phyloP scores from a whole-genome alignment of 176 grass and related monocot species.

The Eragrostis curvula region DNA sequence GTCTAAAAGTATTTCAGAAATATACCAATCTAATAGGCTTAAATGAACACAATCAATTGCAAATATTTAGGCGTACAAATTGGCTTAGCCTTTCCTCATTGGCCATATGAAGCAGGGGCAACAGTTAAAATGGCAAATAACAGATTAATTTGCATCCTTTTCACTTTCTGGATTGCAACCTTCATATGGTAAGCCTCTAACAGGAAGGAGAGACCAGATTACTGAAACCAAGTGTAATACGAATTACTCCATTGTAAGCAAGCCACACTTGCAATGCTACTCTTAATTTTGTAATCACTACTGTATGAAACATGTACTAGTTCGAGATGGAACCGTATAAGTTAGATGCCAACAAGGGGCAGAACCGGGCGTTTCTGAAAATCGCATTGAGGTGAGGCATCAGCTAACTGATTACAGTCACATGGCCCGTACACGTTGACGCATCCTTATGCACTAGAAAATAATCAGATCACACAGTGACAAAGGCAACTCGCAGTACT shows the following conservation, averaged over 20 bases:
- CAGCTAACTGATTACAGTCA: neutral
- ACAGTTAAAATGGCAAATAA: neutral
- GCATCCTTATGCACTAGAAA: neutral
- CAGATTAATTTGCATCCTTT: neutral
- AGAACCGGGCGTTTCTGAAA: neutral
- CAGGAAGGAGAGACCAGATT: constrained; percentile 34
- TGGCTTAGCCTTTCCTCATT: neutral
- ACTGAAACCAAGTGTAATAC: neutral
- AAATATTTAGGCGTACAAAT: neutral
- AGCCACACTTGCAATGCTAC: neutral
- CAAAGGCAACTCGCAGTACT: neutral
- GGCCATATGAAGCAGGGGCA: neutral
- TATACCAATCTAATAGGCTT: neutral
- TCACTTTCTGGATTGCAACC: neutral
- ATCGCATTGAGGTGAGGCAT: neutral
- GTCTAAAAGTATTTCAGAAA: neutral
- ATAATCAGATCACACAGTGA: neutral
- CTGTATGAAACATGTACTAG: neutral
- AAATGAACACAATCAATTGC: neutral
- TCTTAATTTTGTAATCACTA: neutral
- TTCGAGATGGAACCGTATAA: neutral
- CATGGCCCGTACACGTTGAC: neutral
- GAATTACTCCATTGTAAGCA: neutral
- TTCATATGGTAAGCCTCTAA: neutral
- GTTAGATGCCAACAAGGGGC: neutral